A percentile compares a stretch with the other conserved stretches of the same genome.
Evolutionary conservation across 306 rosid genomes (phyloP).

Genomic region (Pyrus pyrifolia): DNA sequence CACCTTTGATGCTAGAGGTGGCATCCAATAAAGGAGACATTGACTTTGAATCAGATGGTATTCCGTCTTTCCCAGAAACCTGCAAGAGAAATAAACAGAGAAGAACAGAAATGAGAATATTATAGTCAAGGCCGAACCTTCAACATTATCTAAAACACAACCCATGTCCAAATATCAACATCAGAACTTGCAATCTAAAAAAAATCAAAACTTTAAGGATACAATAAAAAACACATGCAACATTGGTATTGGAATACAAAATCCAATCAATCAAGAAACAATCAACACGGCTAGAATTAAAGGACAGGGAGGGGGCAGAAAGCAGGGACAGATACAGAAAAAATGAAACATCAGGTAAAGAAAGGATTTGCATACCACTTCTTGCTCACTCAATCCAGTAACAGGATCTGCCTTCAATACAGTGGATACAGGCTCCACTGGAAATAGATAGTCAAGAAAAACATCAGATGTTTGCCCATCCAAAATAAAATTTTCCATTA

Average conservation of each 20-base stretch:
- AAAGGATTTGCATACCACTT: constrained; percentile 26
- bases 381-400: constrained; percentile 22
- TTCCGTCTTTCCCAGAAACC: constrained; percentile 43
- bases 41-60: constrained; percentile 19
- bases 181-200: not conserved
- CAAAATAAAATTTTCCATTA: not conserved
- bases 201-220: not conserved
- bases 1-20: constrained; percentile 39
- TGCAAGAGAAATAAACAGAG: constrained; percentile 16
- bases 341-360: not conserved
- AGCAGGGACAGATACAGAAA: not conserved
- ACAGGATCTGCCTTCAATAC: constrained; percentile 19
- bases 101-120: not conserved
- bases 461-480: not conserved
- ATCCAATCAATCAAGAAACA: not conserved
- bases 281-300: not conserved
- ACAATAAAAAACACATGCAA: not conserved
- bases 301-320: not conserved
- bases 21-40: constrained; percentile 25
- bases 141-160: not conserved
- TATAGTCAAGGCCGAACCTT: not conserved
- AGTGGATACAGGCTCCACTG: constrained; percentile 29
- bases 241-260: not conserved
- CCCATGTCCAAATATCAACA: not conserved
- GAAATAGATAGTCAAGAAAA: constrained; percentile 22